phyloP scores from a whole-genome alignment of 257 asterid genomes.

The Solanum chiquidenum region DNA sequence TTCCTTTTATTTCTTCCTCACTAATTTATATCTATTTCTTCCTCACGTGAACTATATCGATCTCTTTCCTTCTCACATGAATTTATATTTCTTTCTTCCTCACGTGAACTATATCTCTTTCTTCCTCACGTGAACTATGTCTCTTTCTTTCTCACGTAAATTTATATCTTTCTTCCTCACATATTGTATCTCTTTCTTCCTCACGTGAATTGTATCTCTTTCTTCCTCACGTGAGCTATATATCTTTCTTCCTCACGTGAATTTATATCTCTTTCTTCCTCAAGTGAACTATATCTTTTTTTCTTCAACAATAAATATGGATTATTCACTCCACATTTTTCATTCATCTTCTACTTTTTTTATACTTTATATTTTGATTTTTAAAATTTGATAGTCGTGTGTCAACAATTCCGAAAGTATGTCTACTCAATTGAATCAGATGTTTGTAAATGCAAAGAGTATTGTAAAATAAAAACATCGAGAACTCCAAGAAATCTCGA shows the following conservation, averaged over 20 bases:
- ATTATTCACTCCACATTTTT: not conserved
- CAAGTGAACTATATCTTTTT: not conserved
- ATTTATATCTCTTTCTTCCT: not conserved
- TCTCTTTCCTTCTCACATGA: not conserved
- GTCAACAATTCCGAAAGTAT: not conserved
- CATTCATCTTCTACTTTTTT: not conserved
- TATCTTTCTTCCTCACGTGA: not conserved
- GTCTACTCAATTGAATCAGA: not conserved
- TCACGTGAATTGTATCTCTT: too few relatives aligned
- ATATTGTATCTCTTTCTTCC: too few relatives aligned
- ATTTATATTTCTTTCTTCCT: not conserved
- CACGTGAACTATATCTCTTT: not conserved
- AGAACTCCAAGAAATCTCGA: not conserved
- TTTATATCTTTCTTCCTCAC: too few relatives aligned
- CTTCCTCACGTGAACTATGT: too few relatives aligned
- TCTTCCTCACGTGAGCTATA: too few relatives aligned
- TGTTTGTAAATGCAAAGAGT: not conserved
- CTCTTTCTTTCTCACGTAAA: too few relatives aligned
- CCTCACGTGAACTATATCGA: not conserved
- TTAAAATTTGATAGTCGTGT: not conserved
- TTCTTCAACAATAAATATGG: not conserved
- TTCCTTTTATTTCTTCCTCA: not conserved
- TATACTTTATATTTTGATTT: not conserved
- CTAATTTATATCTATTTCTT: too few relatives aligned
- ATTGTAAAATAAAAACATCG: not conserved